phyloP scores from a whole-genome alignment of 495 filamentous ascomycete genomes.

The Aspergillus homomorphus region DNA sequence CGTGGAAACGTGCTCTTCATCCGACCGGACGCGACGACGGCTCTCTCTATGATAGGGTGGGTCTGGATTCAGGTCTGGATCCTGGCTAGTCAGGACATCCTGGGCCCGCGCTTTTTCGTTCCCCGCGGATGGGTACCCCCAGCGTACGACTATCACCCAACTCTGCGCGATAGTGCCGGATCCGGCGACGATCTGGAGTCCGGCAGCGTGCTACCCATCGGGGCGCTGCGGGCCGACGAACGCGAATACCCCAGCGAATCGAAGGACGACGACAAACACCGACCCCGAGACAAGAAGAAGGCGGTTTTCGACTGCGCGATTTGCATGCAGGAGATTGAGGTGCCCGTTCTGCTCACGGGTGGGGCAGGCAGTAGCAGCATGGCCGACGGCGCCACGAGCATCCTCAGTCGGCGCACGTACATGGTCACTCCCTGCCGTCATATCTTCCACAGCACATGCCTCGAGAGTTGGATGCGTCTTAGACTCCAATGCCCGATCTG shows the following conservation, averaged over 20 bases:
- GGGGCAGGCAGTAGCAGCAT: slow-evolving; percentile 44
- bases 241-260: slow-evolving; percentile 37
- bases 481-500: slow-evolving; percentile 94
- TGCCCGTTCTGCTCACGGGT: slow-evolving; percentile 68
- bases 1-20: slow-evolving; percentile 75
- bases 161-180: slow-evolving; percentile 63
- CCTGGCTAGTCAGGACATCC: slow-evolving; percentile 71
- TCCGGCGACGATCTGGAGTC: slow-evolving; percentile 66
- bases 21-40: slow-evolving; percentile 61
- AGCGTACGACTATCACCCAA: slow-evolving; percentile 93
- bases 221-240: slow-evolving; percentile 49
- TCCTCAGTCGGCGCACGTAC: slow-evolving; percentile 75
- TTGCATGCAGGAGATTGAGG: slow-evolving; percentile 86
- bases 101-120: slow-evolving; percentile 82
- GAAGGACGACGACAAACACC: slow-evolving; percentile 37
- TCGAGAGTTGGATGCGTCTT: slow-evolving; percentile 96
- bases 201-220: slow-evolving; percentile 68
- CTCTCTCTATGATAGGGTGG: slow-evolving; percentile 68
- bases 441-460: slow-evolving; percentile 88
- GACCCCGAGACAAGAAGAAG: slow-evolving; percentile 49
- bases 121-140: slow-evolving; percentile 67
- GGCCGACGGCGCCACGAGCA: slow-evolving; percentile 59
- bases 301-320: slow-evolving; percentile 87
- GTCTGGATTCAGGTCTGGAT: slow-evolving; percentile 88
- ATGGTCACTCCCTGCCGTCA: slow-evolving; percentile 98